phyloP scores from a whole-genome alignment of 768 basidiomycete species.

The Astraeus odoratus region DNA sequence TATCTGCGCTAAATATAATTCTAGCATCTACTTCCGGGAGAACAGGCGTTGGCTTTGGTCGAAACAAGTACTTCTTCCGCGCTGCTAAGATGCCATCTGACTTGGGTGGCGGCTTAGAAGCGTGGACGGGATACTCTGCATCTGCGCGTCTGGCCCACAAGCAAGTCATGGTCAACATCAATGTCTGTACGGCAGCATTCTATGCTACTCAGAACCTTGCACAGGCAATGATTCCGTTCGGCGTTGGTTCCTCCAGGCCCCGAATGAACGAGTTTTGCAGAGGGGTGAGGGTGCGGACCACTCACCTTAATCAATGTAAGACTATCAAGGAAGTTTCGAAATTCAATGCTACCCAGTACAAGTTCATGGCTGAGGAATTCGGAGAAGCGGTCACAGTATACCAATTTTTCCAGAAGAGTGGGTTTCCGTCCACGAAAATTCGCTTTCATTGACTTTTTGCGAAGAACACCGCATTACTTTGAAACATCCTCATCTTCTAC shows the following conservation, averaged over 20 bases:
- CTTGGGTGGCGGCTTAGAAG: slow-evolving; percentile 49
- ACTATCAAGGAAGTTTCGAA: slow-evolving; percentile 52
- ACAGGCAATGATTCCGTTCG: slow-evolving; percentile 35
- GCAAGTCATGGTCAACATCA: slow-evolving; percentile 49
- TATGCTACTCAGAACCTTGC: slow-evolving; percentile 39
- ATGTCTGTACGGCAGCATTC: slow-evolving; percentile 45
- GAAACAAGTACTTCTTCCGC: slow-evolving; percentile 48
- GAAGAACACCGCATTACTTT: slow-evolving; percentile 33
- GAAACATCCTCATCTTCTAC: slow-evolving; percentile 28
- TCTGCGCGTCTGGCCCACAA: slow-evolving; percentile 35
- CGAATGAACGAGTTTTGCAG: slow-evolving; percentile 55
- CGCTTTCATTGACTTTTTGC: background rate
- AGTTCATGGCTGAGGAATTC: slow-evolving; percentile 35
- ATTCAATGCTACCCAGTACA: slow-evolving; percentile 31
- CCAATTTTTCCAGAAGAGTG: too few relatives aligned
- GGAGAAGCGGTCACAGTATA: slow-evolving; percentile 34
- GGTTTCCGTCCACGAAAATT: too few relatives aligned
- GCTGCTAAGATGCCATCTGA: slow-evolving; percentile 20
- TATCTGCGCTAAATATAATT: slow-evolving; percentile 46
- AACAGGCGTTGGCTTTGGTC: slow-evolving; percentile 45
- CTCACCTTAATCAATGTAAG: slow-evolving; percentile 70
- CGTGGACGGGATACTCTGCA: slow-evolving; percentile 47
- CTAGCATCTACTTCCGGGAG: slow-evolving; percentile 39
- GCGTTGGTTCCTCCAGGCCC: slow-evolving; percentile 49
- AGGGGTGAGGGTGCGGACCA: slow-evolving; percentile 58